A percentile compares a stretch with the other conserved stretches of the same genome.
Conservation (phyloP, 148 eudicot species). For the Mesembryanthemum crystallinum region DNA sequence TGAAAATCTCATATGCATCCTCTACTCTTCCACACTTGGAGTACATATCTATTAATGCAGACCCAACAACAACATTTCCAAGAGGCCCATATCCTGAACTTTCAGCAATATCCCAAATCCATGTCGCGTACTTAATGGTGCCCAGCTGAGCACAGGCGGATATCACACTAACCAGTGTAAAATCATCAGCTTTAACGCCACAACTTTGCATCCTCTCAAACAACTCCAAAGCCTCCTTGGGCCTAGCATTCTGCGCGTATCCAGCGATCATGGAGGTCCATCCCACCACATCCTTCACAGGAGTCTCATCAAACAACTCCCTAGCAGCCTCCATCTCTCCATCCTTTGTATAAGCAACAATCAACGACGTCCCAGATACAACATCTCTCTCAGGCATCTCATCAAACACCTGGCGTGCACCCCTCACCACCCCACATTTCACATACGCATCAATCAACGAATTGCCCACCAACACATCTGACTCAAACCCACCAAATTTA, state of each 20-base stretch:
- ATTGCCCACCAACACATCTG: slow-evolving; percentile 41
- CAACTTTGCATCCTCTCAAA: slow-evolving; percentile 43
- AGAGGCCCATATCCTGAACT: slow-evolving; percentile 39
- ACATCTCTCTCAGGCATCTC: slow-evolving; percentile 54
- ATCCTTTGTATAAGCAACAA: slow-evolving; percentile 40
- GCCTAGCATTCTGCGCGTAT: slow-evolving; percentile 47
- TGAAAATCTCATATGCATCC: slow-evolving; percentile 45
- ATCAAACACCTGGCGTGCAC: slow-evolving; percentile 52
- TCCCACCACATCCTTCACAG: slow-evolving; percentile 37
- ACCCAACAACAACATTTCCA: slow-evolving; percentile 51
- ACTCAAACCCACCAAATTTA: slow-evolving; percentile 45
- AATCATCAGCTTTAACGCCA: slow-evolving; percentile 48
- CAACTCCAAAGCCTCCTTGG: slow-evolving; percentile 43
- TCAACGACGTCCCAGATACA: slow-evolving; percentile 44
- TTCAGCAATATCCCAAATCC: slow-evolving; percentile 46
- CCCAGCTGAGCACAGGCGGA: slow-evolving; percentile 71
- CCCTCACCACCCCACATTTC: slow-evolving; percentile 40
- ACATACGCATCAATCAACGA: slow-evolving; percentile 48
- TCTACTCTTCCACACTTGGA: slow-evolving; percentile 58
- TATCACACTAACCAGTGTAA: slow-evolving; percentile 47
- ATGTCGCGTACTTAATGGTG: slow-evolving; percentile 32
- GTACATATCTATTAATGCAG: slow-evolving; percentile 63
- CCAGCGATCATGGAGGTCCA: slow-evolving; percentile 53
- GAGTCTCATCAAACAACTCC: slow-evolving; percentile 48
- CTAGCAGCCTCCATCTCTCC: slow-evolving; percentile 45